A percentile compares a stretch with the other conserved stretches of the same genome.
Evolutionary conservation across 805 yeast species (phyloP).

Genomic region (Kurtzmaniella fragi): DNA sequence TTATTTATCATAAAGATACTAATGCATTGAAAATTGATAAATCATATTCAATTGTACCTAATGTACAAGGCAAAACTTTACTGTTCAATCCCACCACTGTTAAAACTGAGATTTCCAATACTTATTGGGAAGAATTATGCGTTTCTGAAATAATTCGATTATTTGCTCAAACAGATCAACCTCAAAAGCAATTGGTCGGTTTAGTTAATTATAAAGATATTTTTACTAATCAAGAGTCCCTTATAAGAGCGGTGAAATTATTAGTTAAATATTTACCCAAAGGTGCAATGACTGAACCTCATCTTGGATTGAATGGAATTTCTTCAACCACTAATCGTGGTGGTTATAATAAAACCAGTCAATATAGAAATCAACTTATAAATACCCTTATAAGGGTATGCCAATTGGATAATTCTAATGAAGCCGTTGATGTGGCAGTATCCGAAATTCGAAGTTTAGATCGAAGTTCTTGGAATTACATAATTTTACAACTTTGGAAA

Average conservation of each 20-base stretch:
- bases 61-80: constrained; percentile 10
- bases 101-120: constrained; percentile 7
- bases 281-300: constrained; percentile 43
- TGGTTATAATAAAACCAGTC: constrained; percentile 18
- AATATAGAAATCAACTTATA: constrained; percentile 47
- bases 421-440: constrained; percentile 27
- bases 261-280: constrained; percentile 43
- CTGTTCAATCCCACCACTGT: constrained; percentile 13
- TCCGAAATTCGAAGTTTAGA: constrained; percentile 19
- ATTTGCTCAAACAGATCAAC: constrained; percentile 47
- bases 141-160: constrained; percentile 56
- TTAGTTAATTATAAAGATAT: constrained; percentile 44
- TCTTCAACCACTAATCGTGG: constrained; percentile 8
- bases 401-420: constrained; percentile 32
- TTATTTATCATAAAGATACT: constrained; percentile 19
- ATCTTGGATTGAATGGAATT: constrained; percentile 9
- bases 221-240: constrained; percentile 16
- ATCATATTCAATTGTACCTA: constrained; percentile 21
- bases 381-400: constrained; percentile 45
- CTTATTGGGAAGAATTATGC: constrained; percentile 57
- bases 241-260: constrained; percentile 23
- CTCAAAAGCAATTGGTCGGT: constrained; percentile 55
- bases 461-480: constrained; percentile 18
- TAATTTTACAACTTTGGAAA: constrained; percentile 20
- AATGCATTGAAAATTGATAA: constrained; percentile 25